Base-by-base conservation (phyloP, 495 filamentous ascomycete species). In the Xylaria longipes region DNA sequence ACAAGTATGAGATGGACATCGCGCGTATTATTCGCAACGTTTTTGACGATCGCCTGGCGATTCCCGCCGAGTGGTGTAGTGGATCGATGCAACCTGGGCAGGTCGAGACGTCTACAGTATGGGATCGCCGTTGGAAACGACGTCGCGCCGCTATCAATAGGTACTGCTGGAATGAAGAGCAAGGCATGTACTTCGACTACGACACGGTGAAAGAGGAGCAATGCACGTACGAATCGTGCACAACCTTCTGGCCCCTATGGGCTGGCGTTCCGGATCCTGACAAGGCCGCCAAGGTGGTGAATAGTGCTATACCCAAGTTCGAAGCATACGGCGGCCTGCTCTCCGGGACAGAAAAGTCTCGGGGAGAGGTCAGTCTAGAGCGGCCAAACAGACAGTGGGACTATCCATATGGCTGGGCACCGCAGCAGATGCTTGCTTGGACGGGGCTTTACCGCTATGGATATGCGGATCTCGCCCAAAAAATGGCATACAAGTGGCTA, bases 391-490 rank as follows among this genome's bases (percentile, higher is more conserved):
- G 94, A 43, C 96, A 99, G 80, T 99, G 96, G 96, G 96, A 99
- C 79, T 99, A 94, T 78, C 96, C 96, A 1, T 97, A 94, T 78
- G 96, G 96, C 57, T 99, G 96, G 96, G 95, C 96, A 25, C 96
- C 96, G 12, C 96, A 99, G 85, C 96, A 99, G 84, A 98, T 99
- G 83, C 89, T 99, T 41, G 96, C 96, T 1, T 98, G 97, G 96
- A 93, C 91, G 0, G 97, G 93, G 7, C 85, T 99, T 41, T 86
- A 92, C 78, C 90, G 94, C 20, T 99, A 98, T 76, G 94, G 95
- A 25, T 98, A 96, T 76, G 87, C 92, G 50, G 91, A 94, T 33
- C 95, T 97, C 50, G 94, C 93, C 0, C 91, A 97, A 81, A 85
- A 94, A 29, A 81, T 99, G 48, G 91, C 93, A 0, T 98, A 98